Conservation (phyloP, 2,329 filamentous ascomycete genomes). For the Nigrograna mackinnonii region DNA sequence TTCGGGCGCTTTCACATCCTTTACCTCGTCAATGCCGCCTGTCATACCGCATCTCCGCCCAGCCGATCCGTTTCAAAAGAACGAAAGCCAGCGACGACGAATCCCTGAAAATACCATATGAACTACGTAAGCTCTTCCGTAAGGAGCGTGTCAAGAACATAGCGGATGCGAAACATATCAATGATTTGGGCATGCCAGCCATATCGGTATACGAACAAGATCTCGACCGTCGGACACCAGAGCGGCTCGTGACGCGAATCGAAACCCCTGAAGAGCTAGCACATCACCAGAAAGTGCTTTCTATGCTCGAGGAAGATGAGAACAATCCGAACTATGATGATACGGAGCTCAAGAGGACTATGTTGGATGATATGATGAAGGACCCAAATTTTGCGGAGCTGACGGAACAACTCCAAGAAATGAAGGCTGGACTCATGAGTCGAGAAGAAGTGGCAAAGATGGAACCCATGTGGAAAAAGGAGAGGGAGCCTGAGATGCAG, state of each 20-base stretch:
- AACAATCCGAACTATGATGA: constrained; percentile 32
- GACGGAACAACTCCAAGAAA: constrained; percentile 25
- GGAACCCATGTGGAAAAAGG: constrained; percentile 12
- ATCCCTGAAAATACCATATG: no score
- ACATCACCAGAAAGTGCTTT: constrained; percentile 20
- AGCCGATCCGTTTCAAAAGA: constrained; percentile 24
- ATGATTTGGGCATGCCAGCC: no score
- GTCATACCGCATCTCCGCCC: constrained; percentile 15
- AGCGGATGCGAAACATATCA: no score
- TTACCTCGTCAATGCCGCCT: constrained; percentile 19
- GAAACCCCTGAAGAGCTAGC: constrained; percentile 26
- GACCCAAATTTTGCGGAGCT: constrained; percentile 34
- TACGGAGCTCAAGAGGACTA: constrained; percentile 22
- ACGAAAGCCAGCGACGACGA: constrained; percentile 15
- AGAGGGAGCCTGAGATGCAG: constrained; percentile 16
- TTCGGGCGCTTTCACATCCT: constrained; percentile 26
- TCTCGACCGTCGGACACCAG: constrained; percentile 21
- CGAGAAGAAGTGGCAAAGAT: constrained; percentile 16
- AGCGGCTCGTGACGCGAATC: constrained; percentile 24
- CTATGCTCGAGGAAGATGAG: constrained; percentile 26
- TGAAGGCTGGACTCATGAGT: constrained; percentile 25
- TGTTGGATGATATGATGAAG: constrained; percentile 30
- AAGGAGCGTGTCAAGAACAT: no score
- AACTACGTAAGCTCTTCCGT: no score
- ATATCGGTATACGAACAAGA: no score